Evolutionary conservation across 164 flowering plant genomes (phyloP).

Genomic region (Aristolochia californica): DNA sequence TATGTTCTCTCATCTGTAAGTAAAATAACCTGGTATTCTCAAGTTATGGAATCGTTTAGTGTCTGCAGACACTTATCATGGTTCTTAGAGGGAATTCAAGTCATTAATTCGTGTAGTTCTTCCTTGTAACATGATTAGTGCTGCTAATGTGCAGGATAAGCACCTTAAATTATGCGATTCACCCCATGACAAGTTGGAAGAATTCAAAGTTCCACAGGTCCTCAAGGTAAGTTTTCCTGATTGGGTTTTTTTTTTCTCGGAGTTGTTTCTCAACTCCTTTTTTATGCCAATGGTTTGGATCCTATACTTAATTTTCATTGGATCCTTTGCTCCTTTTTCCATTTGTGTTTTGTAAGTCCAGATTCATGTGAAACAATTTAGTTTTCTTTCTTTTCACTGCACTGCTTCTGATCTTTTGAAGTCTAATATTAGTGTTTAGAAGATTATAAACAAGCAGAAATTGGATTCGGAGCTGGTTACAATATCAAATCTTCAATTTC

Average conservation of each 20-base stretch:
- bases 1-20: slow-evolving; percentile 67
- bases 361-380: no score
- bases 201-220: slow-evolving; percentile 38
- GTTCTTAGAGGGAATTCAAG: no score
- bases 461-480: slow-evolving; percentile 80
- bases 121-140: not conserved
- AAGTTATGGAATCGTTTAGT: not conserved
- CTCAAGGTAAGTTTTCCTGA: slow-evolving; percentile 33
- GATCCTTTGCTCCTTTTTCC: not conserved
- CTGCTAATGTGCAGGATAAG: slow-evolving; percentile 39
- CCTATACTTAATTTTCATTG: no score
- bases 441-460: slow-evolving; percentile 47
- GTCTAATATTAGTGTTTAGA: slow-evolving; percentile 36
- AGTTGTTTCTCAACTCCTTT: not conserved
- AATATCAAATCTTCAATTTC: slow-evolving; percentile 48
- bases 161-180: slow-evolving; percentile 35
- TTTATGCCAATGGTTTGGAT: no score
- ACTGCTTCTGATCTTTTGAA: no score
- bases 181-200: slow-evolving; percentile 26
- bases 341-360: no score
- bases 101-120: slow-evolving; percentile 1
- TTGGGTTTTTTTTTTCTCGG: not conserved
- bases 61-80: no score
- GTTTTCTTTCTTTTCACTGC: no score
- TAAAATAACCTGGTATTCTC: slow-evolving; percentile 1